Percentiles rank a stretch among this genome's conserved stretches.
These are phyloP conservation scores for Physaria fendleri DNA, from an alignment of 345 rosid genomes.

Conservation along the genomic window DNA sequence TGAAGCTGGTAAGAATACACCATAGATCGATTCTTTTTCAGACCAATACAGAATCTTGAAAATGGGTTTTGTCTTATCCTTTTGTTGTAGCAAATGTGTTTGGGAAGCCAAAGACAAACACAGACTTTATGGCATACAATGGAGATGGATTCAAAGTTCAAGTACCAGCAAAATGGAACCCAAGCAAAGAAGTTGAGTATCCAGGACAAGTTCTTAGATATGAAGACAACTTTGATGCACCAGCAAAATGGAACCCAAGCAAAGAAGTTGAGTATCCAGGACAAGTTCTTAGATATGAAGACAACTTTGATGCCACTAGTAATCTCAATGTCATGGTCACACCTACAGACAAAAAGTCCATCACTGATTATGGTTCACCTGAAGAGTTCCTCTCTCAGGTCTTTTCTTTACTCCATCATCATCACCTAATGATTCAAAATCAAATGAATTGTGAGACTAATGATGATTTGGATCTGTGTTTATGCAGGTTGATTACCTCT, in stretches of 20 bases:
- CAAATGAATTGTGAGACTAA: too few species aligned
- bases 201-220: slow-evolving; percentile 86
- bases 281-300: slow-evolving; percentile 80
- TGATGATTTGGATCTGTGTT: not conserved
- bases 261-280: slow-evolving; percentile 86
- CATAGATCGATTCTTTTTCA: too few species aligned
- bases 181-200: slow-evolving; percentile 83
- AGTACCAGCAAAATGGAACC: slow-evolving; percentile 93
- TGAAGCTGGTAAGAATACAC: slow-evolving; percentile 93
- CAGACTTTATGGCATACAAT: slow-evolving; percentile 60
- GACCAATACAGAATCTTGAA: too few species aligned
- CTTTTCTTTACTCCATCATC: too few species aligned
- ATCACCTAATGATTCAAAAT: too few species aligned
- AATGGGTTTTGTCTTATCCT: too few species aligned
- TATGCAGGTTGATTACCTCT: slow-evolving; percentile 69
- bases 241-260: slow-evolving; percentile 97
- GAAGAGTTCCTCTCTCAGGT: slow-evolving; percentile 67
- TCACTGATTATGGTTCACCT: slow-evolving; percentile 77
- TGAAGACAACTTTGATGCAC: slow-evolving; percentile 88
- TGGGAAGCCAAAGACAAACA: slow-evolving; percentile 83
- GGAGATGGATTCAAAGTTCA: slow-evolving; percentile 72
- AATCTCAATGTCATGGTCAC: slow-evolving; percentile 54
- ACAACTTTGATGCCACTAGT: slow-evolving; percentile 74
- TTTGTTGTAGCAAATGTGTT: slow-evolving; percentile 91
- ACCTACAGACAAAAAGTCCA: slow-evolving; percentile 82